phyloP scores from a whole-genome alignment of 805 yeast species.

The Saccharomycodes ludwigii region DNA sequence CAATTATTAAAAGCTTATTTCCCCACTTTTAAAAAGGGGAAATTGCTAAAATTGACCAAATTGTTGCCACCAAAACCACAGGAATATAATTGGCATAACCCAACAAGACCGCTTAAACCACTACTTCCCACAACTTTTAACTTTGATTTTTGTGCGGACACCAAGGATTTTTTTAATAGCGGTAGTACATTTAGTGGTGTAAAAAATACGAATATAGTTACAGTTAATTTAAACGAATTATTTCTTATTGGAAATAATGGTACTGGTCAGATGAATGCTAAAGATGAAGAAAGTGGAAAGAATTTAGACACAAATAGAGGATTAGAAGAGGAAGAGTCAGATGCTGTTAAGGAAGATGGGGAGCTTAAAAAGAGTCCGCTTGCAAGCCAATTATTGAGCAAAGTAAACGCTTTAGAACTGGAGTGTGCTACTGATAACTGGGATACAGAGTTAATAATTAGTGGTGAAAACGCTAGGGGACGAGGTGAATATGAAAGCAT shows the following conservation, averaged over 20 bases:
- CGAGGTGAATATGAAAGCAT: not conserved
- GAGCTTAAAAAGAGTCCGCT: conserved; percentile 12
- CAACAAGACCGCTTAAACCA: conserved; percentile 18
- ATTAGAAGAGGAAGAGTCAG: conserved; percentile 6
- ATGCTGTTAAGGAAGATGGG: conserved; percentile 13
- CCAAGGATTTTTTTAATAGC: conserved; percentile 1
- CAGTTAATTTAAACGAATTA: conserved; percentile 14
- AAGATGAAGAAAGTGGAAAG: conserved; percentile 5
- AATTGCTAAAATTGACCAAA: conserved; percentile 42
- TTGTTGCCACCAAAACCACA: conserved; percentile 36
- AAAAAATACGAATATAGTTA: no score
- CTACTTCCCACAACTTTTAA: conserved; percentile 40
- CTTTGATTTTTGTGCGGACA: conserved; percentile 7
- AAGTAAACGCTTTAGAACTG: conserved; percentile 34
- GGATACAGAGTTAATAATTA: conserved; percentile 56
- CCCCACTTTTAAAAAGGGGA: conserved; percentile 39
- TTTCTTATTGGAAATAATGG: conserved; percentile 3
- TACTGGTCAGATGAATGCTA: conserved; percentile 6
- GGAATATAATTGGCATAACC: conserved; percentile 36
- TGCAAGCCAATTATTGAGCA: conserved; percentile 20
- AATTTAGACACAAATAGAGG: conserved; percentile 2
- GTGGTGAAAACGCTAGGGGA: conserved; percentile 24
- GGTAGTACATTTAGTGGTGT: no score
- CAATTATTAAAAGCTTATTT: conserved; percentile 34
- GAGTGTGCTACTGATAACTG: conserved; percentile 73